Evolutionary conservation across 1,284 basidiomycete genomes (phyloP).

Genomic region (Marasmius tenuissimus): DNA sequence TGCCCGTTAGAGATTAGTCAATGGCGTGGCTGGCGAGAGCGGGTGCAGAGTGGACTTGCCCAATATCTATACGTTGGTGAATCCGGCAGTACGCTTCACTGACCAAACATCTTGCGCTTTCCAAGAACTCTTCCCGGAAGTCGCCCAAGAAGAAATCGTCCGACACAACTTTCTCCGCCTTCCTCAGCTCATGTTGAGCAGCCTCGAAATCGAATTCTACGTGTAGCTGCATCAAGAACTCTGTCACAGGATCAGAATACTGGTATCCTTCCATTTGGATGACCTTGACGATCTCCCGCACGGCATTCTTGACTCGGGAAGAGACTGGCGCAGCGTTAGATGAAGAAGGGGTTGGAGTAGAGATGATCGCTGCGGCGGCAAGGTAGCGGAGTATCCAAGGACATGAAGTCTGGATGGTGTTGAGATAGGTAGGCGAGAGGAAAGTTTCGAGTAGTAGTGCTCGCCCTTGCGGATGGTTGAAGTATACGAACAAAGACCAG

Average conservation of each 20-base stretch:
- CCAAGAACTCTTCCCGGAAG: slow-evolving; percentile 91
- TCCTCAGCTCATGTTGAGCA: slow-evolving; percentile 67
- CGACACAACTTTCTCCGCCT: slow-evolving; percentile 80
- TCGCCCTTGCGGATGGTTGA: slow-evolving; percentile 92
- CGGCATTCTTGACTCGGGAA: slow-evolving; percentile 77
- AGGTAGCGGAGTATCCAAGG: slow-evolving; percentile 97
- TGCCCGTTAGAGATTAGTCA: slow-evolving; percentile 26
- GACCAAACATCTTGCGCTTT: slow-evolving; percentile 93
- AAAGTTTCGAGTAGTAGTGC: slow-evolving; percentile 96
- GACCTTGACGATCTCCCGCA: slow-evolving; percentile 87
- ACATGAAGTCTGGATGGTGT: slow-evolving; percentile 95
- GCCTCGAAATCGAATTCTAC: slow-evolving; percentile 90
- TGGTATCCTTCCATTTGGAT: slow-evolving; percentile 94
- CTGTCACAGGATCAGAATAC: slow-evolving; percentile 91
- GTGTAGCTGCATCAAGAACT: slow-evolving; percentile 92
- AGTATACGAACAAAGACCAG: slow-evolving; percentile 98
- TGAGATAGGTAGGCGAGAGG: slow-evolving; percentile 94
- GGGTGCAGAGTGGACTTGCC: slow-evolving; percentile 46
- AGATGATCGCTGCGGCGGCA: slow-evolving; percentile 89
- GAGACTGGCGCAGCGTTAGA: slow-evolving; percentile 45
- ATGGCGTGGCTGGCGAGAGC: not conserved
- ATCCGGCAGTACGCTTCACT: slow-evolving; percentile 98
- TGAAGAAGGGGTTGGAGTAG: slow-evolving; percentile 45
- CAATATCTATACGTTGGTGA: slow-evolving; percentile 95
- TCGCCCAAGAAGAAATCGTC: slow-evolving; percentile 95